Conservation (phyloP, 78 protist species). For the Dictyostelium purpureum region DNA sequence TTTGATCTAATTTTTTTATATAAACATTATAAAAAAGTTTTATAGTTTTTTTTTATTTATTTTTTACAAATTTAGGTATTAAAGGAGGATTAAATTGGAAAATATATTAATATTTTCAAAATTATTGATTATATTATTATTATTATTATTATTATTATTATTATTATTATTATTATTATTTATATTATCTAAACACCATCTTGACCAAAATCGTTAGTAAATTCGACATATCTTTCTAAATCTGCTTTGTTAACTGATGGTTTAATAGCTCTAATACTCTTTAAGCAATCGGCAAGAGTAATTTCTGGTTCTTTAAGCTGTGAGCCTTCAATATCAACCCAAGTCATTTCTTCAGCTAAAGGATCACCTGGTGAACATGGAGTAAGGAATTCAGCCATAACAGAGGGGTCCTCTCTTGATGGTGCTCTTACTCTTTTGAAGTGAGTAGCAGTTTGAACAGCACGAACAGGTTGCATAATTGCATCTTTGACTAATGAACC, state of each 20-base stretch:
- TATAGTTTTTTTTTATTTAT: too few relatives aligned
- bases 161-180: too few relatives aligned
- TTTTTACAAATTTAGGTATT: too few relatives aligned
- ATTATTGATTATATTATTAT: too few relatives aligned
- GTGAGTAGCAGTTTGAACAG: slow-evolving; percentile 95
- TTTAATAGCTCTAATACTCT: slow-evolving; percentile 44
- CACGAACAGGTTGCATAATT: slow-evolving; percentile 96
- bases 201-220: slow-evolving; percentile 77
- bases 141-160: neutral
- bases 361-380: slow-evolving; percentile 89
- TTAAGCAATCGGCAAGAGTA: slow-evolving; percentile 55
- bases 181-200: slow-evolving; percentile 63
- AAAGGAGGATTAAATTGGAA: too few relatives aligned
- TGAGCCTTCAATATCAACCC: slow-evolving; percentile 77
- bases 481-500: slow-evolving; percentile 92
- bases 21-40: too few relatives aligned
- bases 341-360: slow-evolving; percentile 80
- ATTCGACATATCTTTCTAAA: slow-evolving; percentile 61
- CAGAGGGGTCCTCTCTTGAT: slow-evolving; percentile 70
- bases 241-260: slow-evolving; percentile 81
- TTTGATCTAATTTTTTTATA: too few relatives aligned
- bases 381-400: slow-evolving; percentile 49
- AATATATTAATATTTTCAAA: too few relatives aligned
- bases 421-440: slow-evolving; percentile 87
- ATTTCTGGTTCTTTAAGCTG: slow-evolving; percentile 71